Percentiles rank a stretch among this genome's conserved stretches.
phyloP scores from a whole-genome alignment of 2,329 filamentous ascomycete species.

The Emmonsia crescens region DNA sequence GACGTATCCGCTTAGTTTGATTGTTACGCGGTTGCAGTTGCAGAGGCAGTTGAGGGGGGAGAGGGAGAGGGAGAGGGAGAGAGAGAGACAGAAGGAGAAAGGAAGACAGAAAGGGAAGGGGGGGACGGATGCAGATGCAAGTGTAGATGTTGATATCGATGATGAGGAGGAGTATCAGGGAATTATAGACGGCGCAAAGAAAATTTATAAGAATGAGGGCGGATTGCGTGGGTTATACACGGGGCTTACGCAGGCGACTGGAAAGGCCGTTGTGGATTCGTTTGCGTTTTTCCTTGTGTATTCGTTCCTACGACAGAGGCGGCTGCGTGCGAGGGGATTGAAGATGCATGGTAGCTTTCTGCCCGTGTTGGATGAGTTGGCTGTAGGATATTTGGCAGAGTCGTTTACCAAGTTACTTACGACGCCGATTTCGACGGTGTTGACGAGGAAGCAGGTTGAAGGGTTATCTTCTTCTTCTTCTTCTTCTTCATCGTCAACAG shows the following conservation, averaged over 20 bases:
- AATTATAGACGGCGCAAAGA: slow-evolving; percentile 57
- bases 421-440: slow-evolving; percentile 70
- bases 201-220: slow-evolving; percentile 63
- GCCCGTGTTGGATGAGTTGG: slow-evolving; percentile 59
- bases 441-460: slow-evolving; percentile 69
- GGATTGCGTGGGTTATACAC: slow-evolving; percentile 59
- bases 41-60: slow-evolving; percentile 50
- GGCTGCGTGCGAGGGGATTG: slow-evolving; percentile 28
- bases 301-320: slow-evolving; percentile 41
- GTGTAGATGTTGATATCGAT: slow-evolving; percentile 10
- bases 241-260: slow-evolving; percentile 52
- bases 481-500: background rate
- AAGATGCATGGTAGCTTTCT: slow-evolving; percentile 31
- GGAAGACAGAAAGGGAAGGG: slow-evolving; percentile 8
- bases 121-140: background rate
- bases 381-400: slow-evolving; percentile 59
- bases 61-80: slow-evolving; percentile 20
- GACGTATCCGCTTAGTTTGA: slow-evolving; percentile 71
- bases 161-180: slow-evolving; percentile 52
- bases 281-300: slow-evolving; percentile 85
- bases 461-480: slow-evolving; percentile 24
- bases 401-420: slow-evolving; percentile 66
- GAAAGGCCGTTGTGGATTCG: slow-evolving; percentile 60
- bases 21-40: slow-evolving; percentile 72
- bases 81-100: slow-evolving; percentile 7